Evolutionary conservation across 805 yeast genomes (phyloP).

Genomic region (Diddensiella caesifluorescens): DNA sequence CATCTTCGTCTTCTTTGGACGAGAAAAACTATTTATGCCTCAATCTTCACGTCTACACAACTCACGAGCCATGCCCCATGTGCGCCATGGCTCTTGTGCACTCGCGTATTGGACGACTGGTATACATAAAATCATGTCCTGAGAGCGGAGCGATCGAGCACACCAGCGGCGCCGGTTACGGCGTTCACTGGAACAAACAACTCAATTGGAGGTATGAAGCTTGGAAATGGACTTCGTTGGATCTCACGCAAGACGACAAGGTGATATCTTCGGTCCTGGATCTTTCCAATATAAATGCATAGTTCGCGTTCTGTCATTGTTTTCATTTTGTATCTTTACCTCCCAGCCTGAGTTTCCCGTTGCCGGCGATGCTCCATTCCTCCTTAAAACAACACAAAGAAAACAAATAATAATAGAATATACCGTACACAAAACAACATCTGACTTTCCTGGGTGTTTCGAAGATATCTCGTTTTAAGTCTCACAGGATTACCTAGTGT

Average conservation of each 20-base stretch:
- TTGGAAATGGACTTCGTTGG: slow-evolving; percentile 51
- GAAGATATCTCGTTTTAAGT: no score
- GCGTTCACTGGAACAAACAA: slow-evolving; percentile 67
- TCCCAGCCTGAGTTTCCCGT: no score
- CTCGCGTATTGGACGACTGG: slow-evolving; percentile 68
- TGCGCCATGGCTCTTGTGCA: slow-evolving; percentile 95
- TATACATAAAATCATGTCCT: slow-evolving; percentile 49
- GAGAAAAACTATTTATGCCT: slow-evolving; percentile 59
- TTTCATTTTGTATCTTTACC: no score
- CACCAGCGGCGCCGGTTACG: slow-evolving; percentile 58
- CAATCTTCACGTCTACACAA: slow-evolving; percentile 70
- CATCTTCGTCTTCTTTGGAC: slow-evolving; percentile 8
- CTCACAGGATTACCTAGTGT: no score
- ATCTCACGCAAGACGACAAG: slow-evolving; percentile 2
- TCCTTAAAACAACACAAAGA: no score
- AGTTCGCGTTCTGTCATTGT: no score
- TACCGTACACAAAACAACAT: no score
- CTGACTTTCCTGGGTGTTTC: no score
- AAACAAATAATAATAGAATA: no score
- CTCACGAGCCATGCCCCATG: slow-evolving; percentile 97
- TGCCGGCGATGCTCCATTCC: no score
- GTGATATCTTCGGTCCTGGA: slow-evolving; percentile 2
- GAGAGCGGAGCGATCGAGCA: slow-evolving; percentile 53
- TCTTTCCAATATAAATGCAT: slow-evolving; percentile 10
- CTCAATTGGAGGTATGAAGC: slow-evolving; percentile 86